Evolutionary conservation across 1,284 basidiomycete genomes (phyloP).

Genomic region (Naganishia sp.): DNA sequence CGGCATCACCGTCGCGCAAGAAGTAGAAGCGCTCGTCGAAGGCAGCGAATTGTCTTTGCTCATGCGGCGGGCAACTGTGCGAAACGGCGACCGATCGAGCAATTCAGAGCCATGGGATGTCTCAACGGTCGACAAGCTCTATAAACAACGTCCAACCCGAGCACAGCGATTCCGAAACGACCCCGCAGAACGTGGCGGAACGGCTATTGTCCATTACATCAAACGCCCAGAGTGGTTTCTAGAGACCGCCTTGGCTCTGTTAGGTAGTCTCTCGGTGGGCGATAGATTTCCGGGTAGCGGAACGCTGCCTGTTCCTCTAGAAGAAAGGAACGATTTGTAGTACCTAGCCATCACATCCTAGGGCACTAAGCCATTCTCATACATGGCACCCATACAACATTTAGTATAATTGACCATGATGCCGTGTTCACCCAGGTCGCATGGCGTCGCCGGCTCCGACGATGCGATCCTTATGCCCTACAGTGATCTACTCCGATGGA

Average conservation of each 20-base stretch:
- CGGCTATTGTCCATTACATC: conserved; percentile 92
- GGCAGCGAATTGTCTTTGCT: conserved; percentile 76
- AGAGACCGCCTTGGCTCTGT: conserved; percentile 83
- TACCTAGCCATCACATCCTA: too few species aligned
- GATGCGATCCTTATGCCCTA: too few species aligned
- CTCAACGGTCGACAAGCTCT: conserved; percentile 30
- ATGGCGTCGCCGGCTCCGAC: too few species aligned
- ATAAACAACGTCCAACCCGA: conserved; percentile 46
- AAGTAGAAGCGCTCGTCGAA: conserved; percentile 91
- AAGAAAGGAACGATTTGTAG: background rate
- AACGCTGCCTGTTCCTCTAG: background rate
- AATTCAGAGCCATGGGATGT: conserved; percentile 1
- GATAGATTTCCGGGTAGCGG: background rate
- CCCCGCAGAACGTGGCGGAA: conserved; percentile 69
- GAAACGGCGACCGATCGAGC: conserved; percentile 36
- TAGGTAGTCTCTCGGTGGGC: conserved; percentile 46
- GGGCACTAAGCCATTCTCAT: background rate
- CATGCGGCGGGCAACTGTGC: conserved; percentile 45
- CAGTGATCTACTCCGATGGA: too few species aligned
- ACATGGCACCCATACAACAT: background rate
- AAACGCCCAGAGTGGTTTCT: conserved; percentile 96
- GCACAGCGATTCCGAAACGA: conserved; percentile 64
- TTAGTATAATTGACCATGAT: background rate
- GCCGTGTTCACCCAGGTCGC: background rate
- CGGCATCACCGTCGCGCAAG: conserved; percentile 63